Evolutionary conservation across 345 rosid species (phyloP).

Genomic region (Bruguiera gymnorhiza): DNA sequence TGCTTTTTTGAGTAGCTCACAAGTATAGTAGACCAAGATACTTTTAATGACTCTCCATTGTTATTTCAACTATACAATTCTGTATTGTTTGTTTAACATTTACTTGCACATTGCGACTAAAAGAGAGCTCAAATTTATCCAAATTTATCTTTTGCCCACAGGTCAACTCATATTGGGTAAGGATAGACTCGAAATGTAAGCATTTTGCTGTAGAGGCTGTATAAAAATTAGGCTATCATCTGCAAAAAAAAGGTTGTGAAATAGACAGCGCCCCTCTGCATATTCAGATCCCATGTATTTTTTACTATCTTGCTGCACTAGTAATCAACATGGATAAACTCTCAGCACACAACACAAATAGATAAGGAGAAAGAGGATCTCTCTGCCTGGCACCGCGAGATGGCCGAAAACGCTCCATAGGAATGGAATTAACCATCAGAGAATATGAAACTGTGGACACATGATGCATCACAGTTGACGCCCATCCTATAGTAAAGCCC

Average conservation of each 20-base stretch:
- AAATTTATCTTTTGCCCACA: neutral
- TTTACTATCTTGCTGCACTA: neutral
- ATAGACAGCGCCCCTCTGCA: neutral
- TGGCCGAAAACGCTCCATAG: too few relatives aligned
- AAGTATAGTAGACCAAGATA: too few relatives aligned
- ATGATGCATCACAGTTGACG: too few relatives aligned
- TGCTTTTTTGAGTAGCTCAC: too few relatives aligned
- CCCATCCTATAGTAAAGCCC: neutral
- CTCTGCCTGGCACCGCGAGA: neutral
- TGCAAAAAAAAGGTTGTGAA: neutral
- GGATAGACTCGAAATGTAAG: too few relatives aligned
- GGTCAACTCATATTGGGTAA: too few relatives aligned
- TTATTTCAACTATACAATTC: too few relatives aligned
- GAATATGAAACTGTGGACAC: too few relatives aligned
- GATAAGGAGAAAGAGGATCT: neutral
- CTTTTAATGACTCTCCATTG: too few relatives aligned
- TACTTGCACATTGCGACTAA: neutral
- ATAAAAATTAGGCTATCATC: neutral
- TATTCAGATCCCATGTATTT: neutral
- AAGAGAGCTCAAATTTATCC: neutral
- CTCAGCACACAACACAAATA: neutral
- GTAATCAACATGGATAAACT: neutral
- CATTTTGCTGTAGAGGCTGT: too few relatives aligned
- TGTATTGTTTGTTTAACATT: too few relatives aligned
- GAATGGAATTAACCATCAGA: too few relatives aligned